Evolutionary conservation across 768 basidiomycete genomes (phyloP), one percentile per base, ranked within the genome.

Genomic region (Lactarius indigo): DNA sequence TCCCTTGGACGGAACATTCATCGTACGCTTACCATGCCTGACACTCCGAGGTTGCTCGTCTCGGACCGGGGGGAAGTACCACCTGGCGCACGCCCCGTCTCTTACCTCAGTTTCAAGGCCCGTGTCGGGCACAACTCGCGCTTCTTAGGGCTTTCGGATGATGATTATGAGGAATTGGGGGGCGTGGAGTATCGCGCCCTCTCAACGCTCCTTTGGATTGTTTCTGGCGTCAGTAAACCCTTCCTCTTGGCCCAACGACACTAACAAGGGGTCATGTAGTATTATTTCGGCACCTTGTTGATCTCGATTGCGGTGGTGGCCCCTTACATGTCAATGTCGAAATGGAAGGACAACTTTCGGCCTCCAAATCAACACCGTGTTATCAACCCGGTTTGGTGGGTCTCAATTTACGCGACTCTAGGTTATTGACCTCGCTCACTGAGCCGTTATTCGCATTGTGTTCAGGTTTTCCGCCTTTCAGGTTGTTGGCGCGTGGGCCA

Each of bases 131-230:
- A 1, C 94, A 97, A 75, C 86, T 97, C 63, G 82, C 87, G 5
- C 94, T 96, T 74, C 84, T 89, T 37, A 10, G 35, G 77, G 71
- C 76, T 96, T 58, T 90, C 87, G 0, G 82, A 85, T 18, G 91
- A 92, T 54, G 88, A 97, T 69, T 78, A 90, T 72, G 92, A 96
- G 66, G 93, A 96, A 73, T 79, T 98, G 6, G 96, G 94, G 5
- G 94, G 95, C 15, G 87, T 96, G 12, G 96, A 98, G 75, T 98
- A 91, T 74, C 84, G 94, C 13, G 91, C 90, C 7, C 77, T 37
- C 35, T 37, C 35, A 37, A 12, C 35, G 10, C 75, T 96, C 55
- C 76, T 92, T 17, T 95, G 91, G 89, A 82, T 94, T 37, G 35
- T 37, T 37, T 37, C 35, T 37, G 35, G 35, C 35, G 35, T 37